Evolutionary conservation across 495 filamentous ascomycete species (phyloP), one percentile per base, ranked within the genome.

Genomic region (Corynascus novoguineensis): DNA sequence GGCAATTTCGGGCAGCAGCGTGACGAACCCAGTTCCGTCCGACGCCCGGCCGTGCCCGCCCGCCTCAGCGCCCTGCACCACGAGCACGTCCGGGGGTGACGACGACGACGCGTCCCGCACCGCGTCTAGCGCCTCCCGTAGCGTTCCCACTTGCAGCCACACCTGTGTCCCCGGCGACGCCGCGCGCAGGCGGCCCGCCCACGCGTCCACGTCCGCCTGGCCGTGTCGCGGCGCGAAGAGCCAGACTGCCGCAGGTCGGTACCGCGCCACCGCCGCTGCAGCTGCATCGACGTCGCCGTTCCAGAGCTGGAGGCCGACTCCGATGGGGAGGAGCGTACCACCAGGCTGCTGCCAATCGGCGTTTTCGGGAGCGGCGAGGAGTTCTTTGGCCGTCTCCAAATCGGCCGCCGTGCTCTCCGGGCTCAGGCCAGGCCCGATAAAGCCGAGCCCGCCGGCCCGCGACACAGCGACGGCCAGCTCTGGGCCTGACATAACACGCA

Each of bases 391-490:
- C 61, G 86, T 84, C 65, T 88, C 86, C 44, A 97, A 86, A 71
- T 89, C 90, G 73, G 86, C 86, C 37, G 89, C 87, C 14, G 86
- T 88, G 49, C 73, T 38, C 70, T 68, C 14, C 25, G 92, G 89
- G 80, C 93, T 90, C 2, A 86, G 90, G 60, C 95, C 86, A 11
- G 92, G 92, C 21, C 92, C 96, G 59, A 89, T 85, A 58, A 97
- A 86, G 65, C 92, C 90, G 21, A 97, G 77, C n/a, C 92, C 92
- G 47, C 92, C 92, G n/a, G 92, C 90, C 61, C 90, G 91, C 68
- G 70, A 88, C 57, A 97, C 91, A 34, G 92, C 90, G 57, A 86
- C 80, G 57, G 90, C 92, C 61, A 97, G 81, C 68, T 95, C 86
- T 40, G 92, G 76, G 5, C 82, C 79, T 7, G 87, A 75, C 61